Base-by-base conservation (phyloP, 345 rosid genomes). In the Alliaria petiolata region DNA sequence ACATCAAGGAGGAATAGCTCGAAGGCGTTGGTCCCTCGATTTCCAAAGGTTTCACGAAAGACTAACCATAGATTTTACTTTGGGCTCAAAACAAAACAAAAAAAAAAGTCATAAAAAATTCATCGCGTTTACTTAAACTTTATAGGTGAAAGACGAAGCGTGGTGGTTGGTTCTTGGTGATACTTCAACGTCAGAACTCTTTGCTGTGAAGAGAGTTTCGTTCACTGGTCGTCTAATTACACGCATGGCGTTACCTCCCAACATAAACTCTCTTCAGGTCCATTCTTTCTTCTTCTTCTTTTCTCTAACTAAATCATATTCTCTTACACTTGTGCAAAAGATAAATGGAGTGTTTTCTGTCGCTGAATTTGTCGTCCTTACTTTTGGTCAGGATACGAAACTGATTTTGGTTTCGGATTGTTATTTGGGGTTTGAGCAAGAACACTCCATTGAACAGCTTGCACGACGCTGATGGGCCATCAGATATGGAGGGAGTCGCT, bases 101-200 rank as follows among this genome's bases (percentile, higher is more conserved):
- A n/a, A n/a, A 46, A 63, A 22, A 22, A 1, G 25, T 22, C 19
- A 50, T 68, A 36, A 46, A 8, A 58, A 3, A 38, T 25, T 26
- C 55, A 25, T 78, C 16, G 81, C 55, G 40, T 53, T n/a, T 20
- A 52, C 26, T 28, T 65, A 28, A 40, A 59, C 25, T 22, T 47
- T 79, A 42, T 45, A 93, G 97, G 55, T 83, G 56, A 93, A 93
- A 89, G 91, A 85, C 67, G 99, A 93, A 85, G 99, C 96, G 35
- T 93, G 99, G 97, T 93, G 97, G 99, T 73, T 93, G 62, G 82
- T 89, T 65, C 92, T 93, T 43, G 95, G 96, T 39, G 87, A 93
- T 76, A 74, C 89, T 17, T 57, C 80, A 40, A 83, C 91, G 35
- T 82, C 84, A 2, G 90, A 91, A 71, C 81, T 91, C 56, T 84